Evolutionary conservation across 805 yeast genomes (phyloP).

Genomic region (Pichia scutulata): DNA sequence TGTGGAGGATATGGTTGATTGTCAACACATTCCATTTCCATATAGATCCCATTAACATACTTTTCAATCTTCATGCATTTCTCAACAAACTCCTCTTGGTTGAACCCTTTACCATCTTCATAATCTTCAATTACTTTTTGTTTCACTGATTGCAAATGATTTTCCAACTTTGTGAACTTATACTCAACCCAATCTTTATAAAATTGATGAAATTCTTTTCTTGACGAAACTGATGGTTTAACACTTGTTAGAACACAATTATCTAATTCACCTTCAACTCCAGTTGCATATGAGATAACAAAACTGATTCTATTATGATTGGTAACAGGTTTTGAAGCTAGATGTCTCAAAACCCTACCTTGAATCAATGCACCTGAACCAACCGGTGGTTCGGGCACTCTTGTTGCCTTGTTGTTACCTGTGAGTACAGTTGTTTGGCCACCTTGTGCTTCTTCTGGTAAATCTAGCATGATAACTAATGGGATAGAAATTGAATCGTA

Average conservation of each 20-base stretch:
- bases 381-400: slow-evolving; percentile 34
- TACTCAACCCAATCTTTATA: slow-evolving; percentile 30
- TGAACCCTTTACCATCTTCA: slow-evolving; percentile 20
- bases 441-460: slow-evolving; percentile 40
- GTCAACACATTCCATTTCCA: slow-evolving; percentile 27
- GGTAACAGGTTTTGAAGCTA: slow-evolving; percentile 38
- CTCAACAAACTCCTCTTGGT: slow-evolving; percentile 22
- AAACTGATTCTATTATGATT: slow-evolving; percentile 29
- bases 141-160: slow-evolving; percentile 17
- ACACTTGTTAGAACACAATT: slow-evolving; percentile 26
- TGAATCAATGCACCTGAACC: slow-evolving; percentile 43
- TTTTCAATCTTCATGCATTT: slow-evolving; percentile 24
- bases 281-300: slow-evolving; percentile 25
- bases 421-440: slow-evolving; percentile 42
- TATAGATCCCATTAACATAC: slow-evolving; percentile 24
- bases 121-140: slow-evolving; percentile 15
- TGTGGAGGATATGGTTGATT: slow-evolving; percentile 24
- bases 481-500: slow-evolving; percentile 40
- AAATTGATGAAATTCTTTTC: slow-evolving; percentile 26
- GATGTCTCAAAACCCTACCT: slow-evolving; percentile 38
- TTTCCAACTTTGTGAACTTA: slow-evolving; percentile 24
- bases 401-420: slow-evolving; percentile 29
- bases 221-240: slow-evolving; percentile 28
- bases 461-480: slow-evolving; percentile 41
- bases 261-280: slow-evolving; percentile 23